Conservation (phyloP, 2,329 filamentous ascomycete species). For the Aspergillus sp. region DNA sequence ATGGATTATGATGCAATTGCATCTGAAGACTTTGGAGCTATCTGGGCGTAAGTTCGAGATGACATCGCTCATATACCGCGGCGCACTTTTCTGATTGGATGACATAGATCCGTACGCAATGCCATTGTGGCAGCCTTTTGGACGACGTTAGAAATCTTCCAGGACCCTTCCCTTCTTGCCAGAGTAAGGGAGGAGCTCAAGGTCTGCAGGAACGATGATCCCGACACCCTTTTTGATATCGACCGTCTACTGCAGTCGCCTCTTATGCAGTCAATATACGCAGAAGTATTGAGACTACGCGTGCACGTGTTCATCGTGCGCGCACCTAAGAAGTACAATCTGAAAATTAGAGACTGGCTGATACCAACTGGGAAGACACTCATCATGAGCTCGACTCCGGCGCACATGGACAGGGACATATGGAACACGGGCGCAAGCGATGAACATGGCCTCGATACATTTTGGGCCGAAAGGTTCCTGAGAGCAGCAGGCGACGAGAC, state of each 20-base stretch:
- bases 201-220: not conserved
- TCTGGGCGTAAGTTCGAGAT: constrained; percentile 19
- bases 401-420: not conserved
- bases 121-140: not conserved
- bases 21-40: constrained; percentile 36
- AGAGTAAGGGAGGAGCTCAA: not conserved
- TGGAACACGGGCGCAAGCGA: not conserved
- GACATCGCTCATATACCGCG: not conserved
- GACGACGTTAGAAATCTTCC: not conserved
- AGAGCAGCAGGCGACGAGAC: not conserved
- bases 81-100: not conserved
- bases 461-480: not conserved
- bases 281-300: not conserved
- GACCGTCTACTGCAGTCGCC: not conserved
- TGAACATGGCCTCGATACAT: not conserved
- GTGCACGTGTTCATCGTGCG: not conserved
- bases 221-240: not conserved
- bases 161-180: not conserved
- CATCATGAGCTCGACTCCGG: not conserved
- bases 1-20: constrained; percentile 19
- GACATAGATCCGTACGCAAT: not conserved
- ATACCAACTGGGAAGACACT: constrained; percentile 17
- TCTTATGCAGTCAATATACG: not conserved
- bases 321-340: not conserved
- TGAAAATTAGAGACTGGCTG: not conserved